phyloP scores from a whole-genome alignment of 2,329 filamentous ascomycete genomes.

The Pseudocercospora vitis region DNA sequence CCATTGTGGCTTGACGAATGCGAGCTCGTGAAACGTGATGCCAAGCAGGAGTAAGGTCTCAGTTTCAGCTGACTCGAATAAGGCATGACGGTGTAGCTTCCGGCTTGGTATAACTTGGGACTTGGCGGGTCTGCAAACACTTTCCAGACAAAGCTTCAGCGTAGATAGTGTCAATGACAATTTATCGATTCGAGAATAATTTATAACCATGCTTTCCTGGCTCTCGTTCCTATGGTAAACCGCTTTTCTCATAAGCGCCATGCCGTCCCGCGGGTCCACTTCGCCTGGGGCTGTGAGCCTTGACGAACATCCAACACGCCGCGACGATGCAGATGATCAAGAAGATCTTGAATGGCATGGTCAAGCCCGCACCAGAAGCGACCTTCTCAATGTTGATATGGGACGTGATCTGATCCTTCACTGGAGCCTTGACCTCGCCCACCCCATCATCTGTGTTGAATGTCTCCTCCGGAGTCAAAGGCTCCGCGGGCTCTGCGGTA shows the following conservation, averaged over 20 bases:
- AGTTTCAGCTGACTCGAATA: conserved; percentile 2
- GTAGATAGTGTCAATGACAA: too few relatives aligned
- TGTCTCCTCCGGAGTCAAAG: conserved; percentile 45
- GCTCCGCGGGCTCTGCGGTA: conserved; percentile 42
- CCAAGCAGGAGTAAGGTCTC: not conserved
- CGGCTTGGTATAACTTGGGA: conserved; percentile 4
- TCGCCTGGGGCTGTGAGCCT: conserved; percentile 24
- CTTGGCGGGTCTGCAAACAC: not conserved
- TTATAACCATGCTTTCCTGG: not conserved
- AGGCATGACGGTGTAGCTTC: not conserved
- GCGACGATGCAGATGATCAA: conserved; percentile 46
- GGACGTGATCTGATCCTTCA: conserved; percentile 19
- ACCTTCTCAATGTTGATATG: conserved; percentile 24
- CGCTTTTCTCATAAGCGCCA: conserved; percentile 9
- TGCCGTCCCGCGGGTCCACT: conserved; percentile 8
- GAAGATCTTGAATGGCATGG: conserved; percentile 47
- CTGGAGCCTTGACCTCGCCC: conserved; percentile 13
- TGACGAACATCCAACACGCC: conserved; percentile 38
- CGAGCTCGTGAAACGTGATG: not conserved
- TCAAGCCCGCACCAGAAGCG: conserved; percentile 40
- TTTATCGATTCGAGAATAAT: not conserved
- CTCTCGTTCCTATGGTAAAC: conserved; percentile 9
- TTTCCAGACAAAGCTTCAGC: not conserved
- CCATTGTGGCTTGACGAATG: conserved; percentile 2
- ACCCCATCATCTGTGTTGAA: conserved; percentile 13